Evolutionary conservation across 257 asterid species (phyloP).

Genomic region (Anisodus acutangulus): DNA sequence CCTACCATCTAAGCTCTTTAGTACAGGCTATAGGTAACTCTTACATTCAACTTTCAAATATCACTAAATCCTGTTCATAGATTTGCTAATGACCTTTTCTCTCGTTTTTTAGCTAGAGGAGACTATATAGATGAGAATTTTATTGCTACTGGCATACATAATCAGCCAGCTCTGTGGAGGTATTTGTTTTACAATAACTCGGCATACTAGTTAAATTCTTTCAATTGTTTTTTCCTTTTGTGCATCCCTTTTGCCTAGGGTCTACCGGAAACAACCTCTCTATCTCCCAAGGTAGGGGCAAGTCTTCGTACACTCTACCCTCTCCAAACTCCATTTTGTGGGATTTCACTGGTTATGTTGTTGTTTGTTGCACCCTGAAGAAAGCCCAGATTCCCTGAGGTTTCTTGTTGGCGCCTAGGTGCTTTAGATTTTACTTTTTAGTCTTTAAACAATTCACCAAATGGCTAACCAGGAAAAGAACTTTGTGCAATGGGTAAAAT

Average conservation of each 20-base stretch:
- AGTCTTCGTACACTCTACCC: too few species aligned
- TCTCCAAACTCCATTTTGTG: too few species aligned
- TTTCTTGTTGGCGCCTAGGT: background rate
- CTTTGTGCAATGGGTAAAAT: background rate
- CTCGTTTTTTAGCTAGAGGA: background rate
- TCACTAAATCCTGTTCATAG: background rate
- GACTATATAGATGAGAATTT: background rate
- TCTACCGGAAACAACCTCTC: too few species aligned
- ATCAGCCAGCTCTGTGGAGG: background rate
- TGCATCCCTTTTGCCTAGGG: background rate
- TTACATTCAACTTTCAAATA: background rate
- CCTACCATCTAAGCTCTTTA: background rate
- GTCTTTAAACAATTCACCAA: background rate
- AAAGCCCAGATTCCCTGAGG: background rate
- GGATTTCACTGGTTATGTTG: too few species aligned
- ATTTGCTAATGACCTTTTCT: constrained; percentile 1
- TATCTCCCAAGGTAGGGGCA: too few species aligned
- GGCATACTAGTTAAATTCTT: background rate
- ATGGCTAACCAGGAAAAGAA: background rate
- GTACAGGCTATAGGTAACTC: background rate
- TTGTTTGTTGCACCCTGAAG: too few species aligned
- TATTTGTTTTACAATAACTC: constrained; percentile 15
- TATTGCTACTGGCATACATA: background rate
- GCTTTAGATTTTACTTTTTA: constrained; percentile 5
- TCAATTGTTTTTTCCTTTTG: background rate